Evolutionary conservation across 805 yeast genomes (phyloP), one percentile per base, ranked within the genome.

Genomic region (Hermanozyma aechmeae): DNA sequence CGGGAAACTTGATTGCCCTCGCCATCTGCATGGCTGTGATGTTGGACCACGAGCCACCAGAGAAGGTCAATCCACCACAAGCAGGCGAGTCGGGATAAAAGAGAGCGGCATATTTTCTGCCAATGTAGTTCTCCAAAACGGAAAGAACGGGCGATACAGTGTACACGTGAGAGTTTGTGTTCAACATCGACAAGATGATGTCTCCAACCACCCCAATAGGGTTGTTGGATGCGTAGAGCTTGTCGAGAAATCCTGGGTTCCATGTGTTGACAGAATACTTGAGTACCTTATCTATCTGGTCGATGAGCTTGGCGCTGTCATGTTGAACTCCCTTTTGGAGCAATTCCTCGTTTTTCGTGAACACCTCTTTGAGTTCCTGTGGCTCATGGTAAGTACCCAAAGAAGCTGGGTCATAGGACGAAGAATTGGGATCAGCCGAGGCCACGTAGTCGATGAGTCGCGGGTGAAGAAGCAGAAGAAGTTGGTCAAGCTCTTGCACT

Each of bases 1-100:
- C 79, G 0, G 94, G 94, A 45, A 45, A 79, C 35, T 67, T 50
- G 23, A 67, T 54, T 24, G 79, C 63, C 41, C 93, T 61, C 0
- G 95, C 95, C 77, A 61, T 74, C 38, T 81, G 87, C 55, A 84
- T 46, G 33, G 83, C 71, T 3, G 92, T 83, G 30, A 79, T 69
- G 51, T 83, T 83, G 6, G 93, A 80, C 77, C 86, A 83, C 4
- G 89, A 78, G 0, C 95, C 95, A 13, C 95, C 95, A 13, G 85
- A 70, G 48, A 83, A 80, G 0, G 95, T 84, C 40, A 84, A 57
- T 0, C 95, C 95, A 15, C 94, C 95, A 25, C 87, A 71, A 18
- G 61, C 57, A 5, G 68, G 68, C 15, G 40, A 39, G 21, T 47
- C 31, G 12, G 34, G 43, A 42, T 67, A 80, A 53, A 79, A 82